Evolutionary conservation across 1,139 yeast species (phyloP).

Genomic region (Pneumocystis wakefieldiae): DNA sequence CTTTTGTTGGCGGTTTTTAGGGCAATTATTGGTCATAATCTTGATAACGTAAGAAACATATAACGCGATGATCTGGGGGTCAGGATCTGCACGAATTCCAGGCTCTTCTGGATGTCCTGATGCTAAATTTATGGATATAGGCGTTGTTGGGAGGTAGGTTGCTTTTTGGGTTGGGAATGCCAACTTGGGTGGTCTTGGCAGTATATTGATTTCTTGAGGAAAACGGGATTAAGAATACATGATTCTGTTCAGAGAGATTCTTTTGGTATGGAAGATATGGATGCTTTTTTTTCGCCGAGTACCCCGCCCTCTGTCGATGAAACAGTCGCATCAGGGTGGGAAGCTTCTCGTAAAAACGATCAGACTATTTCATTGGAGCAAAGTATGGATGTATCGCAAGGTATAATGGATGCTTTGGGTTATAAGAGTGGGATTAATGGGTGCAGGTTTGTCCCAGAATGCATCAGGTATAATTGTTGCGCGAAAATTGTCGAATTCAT

Average conservation of each 20-base stretch:
- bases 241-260: slow-evolving; percentile 33
- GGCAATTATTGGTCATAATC: not conserved
- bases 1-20: not conserved
- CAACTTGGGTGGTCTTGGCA: not conserved
- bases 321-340: not conserved
- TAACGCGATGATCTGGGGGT: not conserved
- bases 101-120: not conserved
- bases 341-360: not conserved
- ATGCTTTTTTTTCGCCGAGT: slow-evolving; percentile 47
- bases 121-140: slow-evolving; percentile 5
- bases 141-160: slow-evolving; percentile 9
- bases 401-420: not conserved
- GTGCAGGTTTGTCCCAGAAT: not conserved
- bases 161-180: slow-evolving; percentile 4
- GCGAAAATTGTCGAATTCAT: not conserved
- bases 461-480: not conserved
- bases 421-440: not conserved
- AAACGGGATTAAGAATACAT: slow-evolving; percentile 12
- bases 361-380: slow-evolving; percentile 9
- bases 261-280: slow-evolving; percentile 64
- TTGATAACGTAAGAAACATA: not conserved
- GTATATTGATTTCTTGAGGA: slow-evolving; percentile 5
- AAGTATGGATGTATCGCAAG: slow-evolving; percentile 12
- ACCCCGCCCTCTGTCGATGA: slow-evolving; percentile 6
- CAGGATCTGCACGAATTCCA: not conserved